phyloP scores from a whole-genome alignment of 805 yeast genomes.

The Ogataea allantospora region DNA sequence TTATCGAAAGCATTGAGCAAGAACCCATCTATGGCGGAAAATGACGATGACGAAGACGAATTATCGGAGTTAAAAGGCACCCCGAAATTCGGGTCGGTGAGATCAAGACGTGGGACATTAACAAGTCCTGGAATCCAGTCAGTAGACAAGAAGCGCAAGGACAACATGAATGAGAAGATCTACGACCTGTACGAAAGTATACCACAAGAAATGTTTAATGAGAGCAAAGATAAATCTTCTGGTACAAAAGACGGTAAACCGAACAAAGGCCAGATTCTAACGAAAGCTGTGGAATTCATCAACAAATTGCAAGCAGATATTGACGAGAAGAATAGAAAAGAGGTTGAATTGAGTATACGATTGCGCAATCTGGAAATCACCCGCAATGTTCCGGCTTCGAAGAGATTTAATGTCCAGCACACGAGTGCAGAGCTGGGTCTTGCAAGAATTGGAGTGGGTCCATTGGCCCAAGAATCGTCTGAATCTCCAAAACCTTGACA shows the following conservation, averaged over 20 bases:
- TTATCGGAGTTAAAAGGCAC: slow-evolving; percentile 9
- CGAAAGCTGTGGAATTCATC: slow-evolving; percentile 73
- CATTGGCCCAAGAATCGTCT: slow-evolving; percentile 46
- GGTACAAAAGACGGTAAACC: slow-evolving; percentile 86
- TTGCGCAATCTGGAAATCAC: slow-evolving; percentile 52
- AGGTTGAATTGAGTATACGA: slow-evolving; percentile 66
- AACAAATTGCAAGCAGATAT: slow-evolving; percentile 65
- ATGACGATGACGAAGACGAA: slow-evolving; percentile 15
- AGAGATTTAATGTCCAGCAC: slow-evolving; percentile 44
- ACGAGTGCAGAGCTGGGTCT: slow-evolving; percentile 81
- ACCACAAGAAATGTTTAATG: slow-evolving; percentile 39
- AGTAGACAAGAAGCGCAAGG: slow-evolving; percentile 49
- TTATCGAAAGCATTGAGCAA: slow-evolving; percentile 20
- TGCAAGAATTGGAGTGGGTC: slow-evolving; percentile 81
- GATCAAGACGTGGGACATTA: slow-evolving; percentile 20
- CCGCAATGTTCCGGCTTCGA: slow-evolving; percentile 40
- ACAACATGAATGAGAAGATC: slow-evolving; percentile 56
- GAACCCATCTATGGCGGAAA: slow-evolving; percentile 20
- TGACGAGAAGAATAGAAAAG: slow-evolving; percentile 75
- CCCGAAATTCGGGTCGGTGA: slow-evolving; percentile 4
- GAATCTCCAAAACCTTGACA: slow-evolving; percentile 8
- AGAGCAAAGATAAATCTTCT: slow-evolving; percentile 44
- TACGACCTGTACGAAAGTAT: slow-evolving; percentile 42
- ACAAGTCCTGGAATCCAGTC: slow-evolving; percentile 22
- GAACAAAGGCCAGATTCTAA: slow-evolving; percentile 76